Evolutionary conservation across 345 rosid genomes (phyloP), one percentile per base, ranked within the genome.

Genomic region (Eucalyptus shirleyi): DNA sequence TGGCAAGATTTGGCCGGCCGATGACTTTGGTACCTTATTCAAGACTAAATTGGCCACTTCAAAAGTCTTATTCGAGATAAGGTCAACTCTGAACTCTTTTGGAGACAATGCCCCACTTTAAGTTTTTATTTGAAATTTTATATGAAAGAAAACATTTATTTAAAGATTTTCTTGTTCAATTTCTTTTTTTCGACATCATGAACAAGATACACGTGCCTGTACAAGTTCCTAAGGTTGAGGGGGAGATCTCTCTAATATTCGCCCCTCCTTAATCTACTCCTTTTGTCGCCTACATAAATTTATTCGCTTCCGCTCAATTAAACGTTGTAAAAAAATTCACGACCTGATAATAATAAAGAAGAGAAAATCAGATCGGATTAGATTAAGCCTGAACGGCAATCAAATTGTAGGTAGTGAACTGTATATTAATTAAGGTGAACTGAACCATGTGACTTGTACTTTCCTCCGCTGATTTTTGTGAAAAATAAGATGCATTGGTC

Each of bases 401-500:
- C 30, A 69, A 69, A 34, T 6, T 34, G 44, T 34, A 18, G 77
- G 4, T 15, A 32, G 32, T 67, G 14, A 28, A 42, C 13, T 45
- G 4, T 23, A 12, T 40, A 77, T 40, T 40, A 40, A 40, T 40
- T 77, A 5, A 28, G 30, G 23, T 51, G 50, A 77, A 77, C 26
- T 50, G 34, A 40, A 32, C 45, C 50, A 32, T 12, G 26, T 47
- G 28, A 28, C 8, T 32, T 44, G 53, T 47, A 53, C 51, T 93
- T 92, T 88, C 96, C 95, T 95, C 95, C 24, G 93, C 88, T 12
- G 99, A 97, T 80, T 97, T 97, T 88, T 95, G 96, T 55, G 96
- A 89, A 87, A 97, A 96, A 91, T 96, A 96, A 24, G 96, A 93
- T 44, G 99, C 98, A 90, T 86, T 92, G 12, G 98, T 97, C n/a